Conservation (phyloP, 2,329 filamentous ascomycete genomes). For the Aureobasidium melanogenum region DNA sequence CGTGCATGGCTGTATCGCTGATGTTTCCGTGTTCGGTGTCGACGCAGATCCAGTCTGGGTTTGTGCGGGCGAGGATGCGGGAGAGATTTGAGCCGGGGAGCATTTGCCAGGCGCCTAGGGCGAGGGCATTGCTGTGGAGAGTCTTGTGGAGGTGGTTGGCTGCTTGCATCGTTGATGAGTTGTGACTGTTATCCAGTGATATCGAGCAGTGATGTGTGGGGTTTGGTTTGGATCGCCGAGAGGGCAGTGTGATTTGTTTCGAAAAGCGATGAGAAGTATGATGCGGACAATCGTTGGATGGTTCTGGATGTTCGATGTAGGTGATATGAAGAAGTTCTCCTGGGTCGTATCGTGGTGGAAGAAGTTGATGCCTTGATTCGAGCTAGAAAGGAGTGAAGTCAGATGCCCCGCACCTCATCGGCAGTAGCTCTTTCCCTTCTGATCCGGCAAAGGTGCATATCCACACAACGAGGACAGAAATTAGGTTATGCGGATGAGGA, state of each 20-base stretch:
- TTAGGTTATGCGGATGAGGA: background rate
- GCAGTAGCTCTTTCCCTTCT: background rate
- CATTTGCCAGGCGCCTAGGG: conserved; percentile 51
- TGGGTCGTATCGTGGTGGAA: background rate
- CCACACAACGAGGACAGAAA: background rate
- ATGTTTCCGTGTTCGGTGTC: conserved; percentile 51
- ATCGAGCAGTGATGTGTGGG: background rate
- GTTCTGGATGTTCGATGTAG: background rate
- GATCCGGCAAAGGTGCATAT: background rate
- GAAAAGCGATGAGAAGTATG: background rate
- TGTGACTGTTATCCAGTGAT: background rate
- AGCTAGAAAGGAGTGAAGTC: background rate
- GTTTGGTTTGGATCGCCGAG: background rate
- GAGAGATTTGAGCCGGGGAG: conserved; percentile 47
- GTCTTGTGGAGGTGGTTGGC: conserved; percentile 45
- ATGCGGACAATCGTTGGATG: background rate
- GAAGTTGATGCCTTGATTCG: background rate
- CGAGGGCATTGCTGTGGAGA: conserved; percentile 40
- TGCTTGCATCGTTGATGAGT: conserved; percentile 38
- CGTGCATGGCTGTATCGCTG: conserved; percentile 45
- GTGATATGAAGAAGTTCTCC: background rate
- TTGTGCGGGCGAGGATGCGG: conserved; percentile 43
- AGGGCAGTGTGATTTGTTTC: background rate
- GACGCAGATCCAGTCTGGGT: conserved; percentile 47
- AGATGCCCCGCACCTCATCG: background rate